Base-by-base conservation (phyloP, 345 rosid genomes). In the Citrus unshiu region DNA sequence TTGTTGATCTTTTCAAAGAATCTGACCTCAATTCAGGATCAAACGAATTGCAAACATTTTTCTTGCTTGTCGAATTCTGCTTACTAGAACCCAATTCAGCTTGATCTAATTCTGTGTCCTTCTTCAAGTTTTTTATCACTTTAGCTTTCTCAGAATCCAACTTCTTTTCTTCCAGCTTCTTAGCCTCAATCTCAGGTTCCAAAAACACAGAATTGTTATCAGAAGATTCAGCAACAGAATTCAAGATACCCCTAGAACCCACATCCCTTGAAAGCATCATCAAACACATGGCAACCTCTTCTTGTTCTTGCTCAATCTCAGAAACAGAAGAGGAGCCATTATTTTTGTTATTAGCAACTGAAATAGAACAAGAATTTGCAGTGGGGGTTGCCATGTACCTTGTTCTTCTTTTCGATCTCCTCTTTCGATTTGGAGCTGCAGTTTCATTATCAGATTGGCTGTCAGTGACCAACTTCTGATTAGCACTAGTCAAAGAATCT, bases 191-290 rank as follows among this genome's bases (percentile, higher is more conserved):
- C 77, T 80, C 74, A 58, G 83, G 59, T 78, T 82, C 79, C 70
- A 80, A 43, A 51, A 72, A 77, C 43, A 78, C 70, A 72, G 85
- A 81, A 75, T 80, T 80, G 75, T 87, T 88, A 63, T 83, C 85
- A 73, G 88, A 87, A 30, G 89, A 85, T 29, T 85, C 89, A 4
- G 82, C 87, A 74, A 77, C 79, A 78, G 79, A 78, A 81, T 88
- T 78, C 37, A 77, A 66, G 34, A 78, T 75, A 74, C 63, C 81
- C 77, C 85, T 58, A 12, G 70, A 51, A 57, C 81, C 76, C 68
- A 76, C 84, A 79, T 87, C 93, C 77, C 91, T 91, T 5, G 95
- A 91, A 62, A 91, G 86, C 92, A 91, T 77, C 86, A 91, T 90
- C 78, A 91, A 80, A 75, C 92, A 86, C 82, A 86, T 72, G 35